Base-by-base conservation (phyloP, 2,329 filamentous ascomycete genomes). In the Exophiala dermatitidis region DNA sequence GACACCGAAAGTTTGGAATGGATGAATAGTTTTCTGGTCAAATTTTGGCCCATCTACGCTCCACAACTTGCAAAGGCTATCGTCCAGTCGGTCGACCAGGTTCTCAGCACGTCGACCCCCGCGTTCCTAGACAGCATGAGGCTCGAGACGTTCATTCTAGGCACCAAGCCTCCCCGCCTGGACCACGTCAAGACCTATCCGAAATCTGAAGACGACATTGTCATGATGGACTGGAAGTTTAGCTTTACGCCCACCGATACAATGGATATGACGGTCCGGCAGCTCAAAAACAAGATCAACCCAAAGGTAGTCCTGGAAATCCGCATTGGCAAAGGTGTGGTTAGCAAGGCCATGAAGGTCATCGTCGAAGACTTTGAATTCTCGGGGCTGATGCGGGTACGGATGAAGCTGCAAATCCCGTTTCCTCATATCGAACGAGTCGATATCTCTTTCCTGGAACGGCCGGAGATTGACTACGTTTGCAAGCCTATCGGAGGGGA, bases 151-250 rank as follows among this genome's bases (percentile, higher is more conserved):
- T 98, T 98, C 69, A 88, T 90, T 0, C 80, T 98, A 9, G 93
- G 93, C 52, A 90, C 88, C 5, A 98, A 98, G 72, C 91, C 93
- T 30, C 94, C 94, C 4, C 84, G 93, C 31, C 81, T 98, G 76
- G 93, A 98, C 72, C 90, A 97, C 66, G 93, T 98, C 70, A 97
- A 95, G 77, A 95, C 93, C 0, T 96, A 98, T 64, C 91, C 91
- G 53, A 95, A 93, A 70, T 88, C 88, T 1, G 89, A 96, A 63
- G 90, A 96, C 59, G 93, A 98, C 66, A 84, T 90, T 54, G 89
- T 98, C 40, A 81, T 97, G 65, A 98, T 98, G 93, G 93, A 98
- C 69, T 98, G 93, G 93, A 95, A 95, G 66, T 98, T 98, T 72
- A 97, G 91, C 77, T 98, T 98, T 74, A 97, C 88, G 0, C 93